A percentile compares a stretch with the other conserved stretches of the same genome.
These are phyloP conservation scores for Basipetospora chlamydospora DNA, from an alignment of 2,329 filamentous ascomycete species.

Conservation along the genomic window DNA sequence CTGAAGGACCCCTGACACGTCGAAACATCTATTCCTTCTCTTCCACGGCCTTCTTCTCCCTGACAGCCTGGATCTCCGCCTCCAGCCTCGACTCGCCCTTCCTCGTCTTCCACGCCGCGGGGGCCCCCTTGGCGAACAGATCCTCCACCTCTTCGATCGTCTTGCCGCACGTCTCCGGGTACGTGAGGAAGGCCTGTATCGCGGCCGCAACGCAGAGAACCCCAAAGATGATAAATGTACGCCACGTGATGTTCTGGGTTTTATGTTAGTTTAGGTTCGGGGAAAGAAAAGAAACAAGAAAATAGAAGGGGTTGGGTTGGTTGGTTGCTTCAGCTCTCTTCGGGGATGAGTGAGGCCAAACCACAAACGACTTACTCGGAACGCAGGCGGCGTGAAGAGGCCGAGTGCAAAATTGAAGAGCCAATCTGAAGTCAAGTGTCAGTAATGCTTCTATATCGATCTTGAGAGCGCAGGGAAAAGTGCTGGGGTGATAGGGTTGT, in stretches of 20 bases:
- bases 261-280: too few relatives aligned
- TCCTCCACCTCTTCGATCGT: conserved; percentile 25
- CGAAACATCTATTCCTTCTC: conserved; percentile 7
- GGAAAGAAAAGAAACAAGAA: too few relatives aligned
- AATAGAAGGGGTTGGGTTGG: too few relatives aligned
- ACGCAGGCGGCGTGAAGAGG: conserved; percentile 22
- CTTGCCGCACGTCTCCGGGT: conserved; percentile 26
- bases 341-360: too few relatives aligned
- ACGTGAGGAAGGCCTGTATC: conserved; percentile 26
- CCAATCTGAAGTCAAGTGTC: too few relatives aligned
- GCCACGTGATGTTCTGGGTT: conserved; percentile 19
- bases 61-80: conserved; percentile 14
- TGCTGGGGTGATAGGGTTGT: too few relatives aligned
- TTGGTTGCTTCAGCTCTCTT: too few relatives aligned
- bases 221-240: conserved; percentile 22
- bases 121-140: conserved; percentile 18
- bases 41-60: conserved; percentile 9
- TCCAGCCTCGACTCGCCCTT: conserved; percentile 14
- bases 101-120: conserved; percentile 24
- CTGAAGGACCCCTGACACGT: too few relatives aligned
- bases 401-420: conserved; percentile 25
- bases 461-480: too few relatives aligned
- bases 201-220: conserved; percentile 27
- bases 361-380: too few relatives aligned
- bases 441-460: too few relatives aligned